These are phyloP conservation scores for Creolimax fragrantissima DNA, from an alignment of 78 protist genomes.

Conservation along the genomic window DNA sequence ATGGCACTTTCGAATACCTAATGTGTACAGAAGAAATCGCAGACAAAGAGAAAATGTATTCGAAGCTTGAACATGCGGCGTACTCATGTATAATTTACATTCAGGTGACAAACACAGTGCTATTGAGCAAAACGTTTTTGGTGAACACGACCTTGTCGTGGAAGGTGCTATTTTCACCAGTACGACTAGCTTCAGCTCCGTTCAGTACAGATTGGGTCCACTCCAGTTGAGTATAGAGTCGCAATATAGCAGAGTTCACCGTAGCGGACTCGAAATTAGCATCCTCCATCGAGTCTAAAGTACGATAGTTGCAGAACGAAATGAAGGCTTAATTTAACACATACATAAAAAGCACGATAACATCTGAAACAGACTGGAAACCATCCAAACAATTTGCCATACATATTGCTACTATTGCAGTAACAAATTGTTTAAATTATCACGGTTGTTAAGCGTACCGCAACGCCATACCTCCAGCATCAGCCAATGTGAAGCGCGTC, in stretches of 20 bases:
- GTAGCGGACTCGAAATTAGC: conserved; percentile 85
- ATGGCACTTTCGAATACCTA: neutral
- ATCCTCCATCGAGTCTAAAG: conserved; percentile 78
- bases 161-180: neutral
- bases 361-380: too few relatives aligned
- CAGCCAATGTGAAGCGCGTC: conserved; percentile 94
- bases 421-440: too few relatives aligned
- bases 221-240: conserved; percentile 69
- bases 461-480: conserved; percentile 92
- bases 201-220: conserved; percentile 41
- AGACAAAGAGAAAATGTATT: neutral
- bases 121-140: too few relatives aligned
- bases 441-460: too few relatives aligned
- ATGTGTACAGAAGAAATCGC: neutral
- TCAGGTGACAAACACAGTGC: too few relatives aligned
- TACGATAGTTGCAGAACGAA: too few relatives aligned
- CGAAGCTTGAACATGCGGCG: neutral
- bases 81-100: too few relatives aligned
- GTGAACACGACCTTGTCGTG: neutral
- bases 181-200: neutral
- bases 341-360: too few relatives aligned
- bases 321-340: too few relatives aligned
- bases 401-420: too few relatives aligned
- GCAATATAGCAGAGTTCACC: conserved; percentile 76
- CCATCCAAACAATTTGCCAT: too few relatives aligned